phyloP scores from a whole-genome alignment of 176 grass and related monocot species.

The Bothriochloa decipiens region DNA sequence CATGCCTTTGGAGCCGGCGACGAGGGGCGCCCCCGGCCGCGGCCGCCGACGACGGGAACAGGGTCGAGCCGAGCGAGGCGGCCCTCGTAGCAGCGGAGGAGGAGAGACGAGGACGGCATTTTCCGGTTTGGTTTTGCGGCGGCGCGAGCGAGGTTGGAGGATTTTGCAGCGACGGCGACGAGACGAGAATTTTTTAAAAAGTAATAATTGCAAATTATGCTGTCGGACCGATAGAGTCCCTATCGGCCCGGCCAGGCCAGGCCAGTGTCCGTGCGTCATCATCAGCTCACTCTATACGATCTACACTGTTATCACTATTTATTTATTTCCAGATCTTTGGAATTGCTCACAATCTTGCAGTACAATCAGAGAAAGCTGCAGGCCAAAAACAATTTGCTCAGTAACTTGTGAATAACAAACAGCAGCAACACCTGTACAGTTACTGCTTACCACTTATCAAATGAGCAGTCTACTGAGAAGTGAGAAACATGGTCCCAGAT shows the following conservation, averaged over 20 bases:
- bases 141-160: constrained; percentile 7
- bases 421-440: too few species aligned
- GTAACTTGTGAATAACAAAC: not conserved
- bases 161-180: not conserved
- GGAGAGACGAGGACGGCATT: constrained; percentile 38
- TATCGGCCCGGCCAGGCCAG: too few species aligned
- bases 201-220: too few species aligned
- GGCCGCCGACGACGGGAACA: constrained; percentile 58
- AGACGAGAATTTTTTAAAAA: too few species aligned
- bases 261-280: too few species aligned
- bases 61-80: constrained; percentile 63
- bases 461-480: not conserved
- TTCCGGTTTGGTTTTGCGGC: constrained; percentile 5
- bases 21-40: constrained; percentile 70
- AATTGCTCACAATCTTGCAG: not conserved
- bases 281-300: too few species aligned
- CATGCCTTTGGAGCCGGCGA: constrained; percentile 57
- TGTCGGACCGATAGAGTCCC: too few species aligned
- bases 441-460: not conserved
- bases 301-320: too few species aligned
- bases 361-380: not conserved
- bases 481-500: not conserved
- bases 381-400: not conserved
- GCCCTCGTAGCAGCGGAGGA: constrained; percentile 63
- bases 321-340: too few species aligned